Percentiles rank a stretch among this genome's conserved stretches.
phyloP scores from a whole-genome alignment of 2,329 filamentous ascomycete species.

The Colletotrichum tofieldiae region DNA sequence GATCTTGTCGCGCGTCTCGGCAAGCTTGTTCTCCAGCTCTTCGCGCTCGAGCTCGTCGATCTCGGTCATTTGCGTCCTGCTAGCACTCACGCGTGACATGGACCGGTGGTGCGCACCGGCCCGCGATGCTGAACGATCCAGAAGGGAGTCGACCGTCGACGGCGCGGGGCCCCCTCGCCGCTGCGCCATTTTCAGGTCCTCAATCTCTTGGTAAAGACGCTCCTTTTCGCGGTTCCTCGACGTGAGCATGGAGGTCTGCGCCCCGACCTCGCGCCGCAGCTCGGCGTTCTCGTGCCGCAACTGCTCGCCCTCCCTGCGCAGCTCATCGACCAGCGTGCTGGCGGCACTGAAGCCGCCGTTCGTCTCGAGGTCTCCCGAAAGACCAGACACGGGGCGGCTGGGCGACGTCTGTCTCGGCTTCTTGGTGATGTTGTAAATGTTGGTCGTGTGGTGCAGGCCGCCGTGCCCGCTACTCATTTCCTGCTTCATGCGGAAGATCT shows the following conservation, averaged over 20 bases:
- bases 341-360: conserved; percentile 70
- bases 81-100: conserved; percentile 81
- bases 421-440: conserved; percentile 76
- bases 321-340: conserved; percentile 82
- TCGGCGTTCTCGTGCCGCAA: conserved; percentile 94
- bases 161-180: conserved; percentile 77
- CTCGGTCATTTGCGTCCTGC: conserved; percentile 70
- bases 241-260: conserved; percentile 97
- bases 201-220: conserved; percentile 94
- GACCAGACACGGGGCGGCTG: conserved; percentile 65
- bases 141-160: conserved; percentile 87
- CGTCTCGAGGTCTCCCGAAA: conserved; percentile 67
- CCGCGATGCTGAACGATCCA: conserved; percentile 94
- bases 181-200: conserved; percentile 92
- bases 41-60: conserved; percentile 86
- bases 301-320: conserved; percentile 78
- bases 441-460: conserved; percentile 72
- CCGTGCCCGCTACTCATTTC: conserved; percentile 61
- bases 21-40: conserved; percentile 87
- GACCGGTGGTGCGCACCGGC: conserved; percentile 79
- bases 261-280: conserved; percentile 90
- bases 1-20: conserved; percentile 87
- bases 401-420: conserved; percentile 66
- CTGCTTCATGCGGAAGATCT: conserved; percentile 81
- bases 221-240: conserved; percentile 97